Conservation (phyloP, 345 rosid genomes). For the Acer negundo region DNA sequence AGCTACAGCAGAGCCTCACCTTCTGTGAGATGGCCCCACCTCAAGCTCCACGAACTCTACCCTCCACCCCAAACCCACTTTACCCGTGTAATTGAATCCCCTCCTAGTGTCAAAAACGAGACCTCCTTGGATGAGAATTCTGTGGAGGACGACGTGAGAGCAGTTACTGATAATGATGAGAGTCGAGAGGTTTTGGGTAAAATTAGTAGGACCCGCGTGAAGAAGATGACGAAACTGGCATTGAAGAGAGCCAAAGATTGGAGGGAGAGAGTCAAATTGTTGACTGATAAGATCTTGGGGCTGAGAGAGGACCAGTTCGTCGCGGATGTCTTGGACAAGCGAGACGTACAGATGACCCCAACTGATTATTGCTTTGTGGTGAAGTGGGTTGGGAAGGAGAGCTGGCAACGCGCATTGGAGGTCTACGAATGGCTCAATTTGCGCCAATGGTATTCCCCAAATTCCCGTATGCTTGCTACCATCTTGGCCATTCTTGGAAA, state of each 20-base stretch:
- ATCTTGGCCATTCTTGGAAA: slow-evolving; percentile 82
- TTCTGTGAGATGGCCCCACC: slow-evolving; percentile 90
- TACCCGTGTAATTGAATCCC: background rate
- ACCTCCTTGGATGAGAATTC: slow-evolving; percentile 12
- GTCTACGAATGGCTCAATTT: slow-evolving; percentile 95
- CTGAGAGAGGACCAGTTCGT: slow-evolving; percentile 65
- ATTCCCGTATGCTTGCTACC: slow-evolving; percentile 82
- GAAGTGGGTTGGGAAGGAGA: slow-evolving; percentile 77
- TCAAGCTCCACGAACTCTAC: slow-evolving; percentile 48
- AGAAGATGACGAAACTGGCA: slow-evolving; percentile 85
- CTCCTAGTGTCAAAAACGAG: slow-evolving; percentile 20
- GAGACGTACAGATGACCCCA: slow-evolving; percentile 85
- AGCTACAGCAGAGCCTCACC: slow-evolving; percentile 89
- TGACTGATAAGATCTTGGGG: slow-evolving; percentile 63
- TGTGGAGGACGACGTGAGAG: slow-evolving; percentile 25
- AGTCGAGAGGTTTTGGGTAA: slow-evolving; percentile 45
- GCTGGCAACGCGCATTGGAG: slow-evolving; percentile 93
- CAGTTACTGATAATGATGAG: slow-evolving; percentile 27
- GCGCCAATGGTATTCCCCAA: slow-evolving; percentile 80
- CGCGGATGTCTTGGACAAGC: slow-evolving; percentile 74
- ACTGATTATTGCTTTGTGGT: slow-evolving; percentile 86
- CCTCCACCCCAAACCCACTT: slow-evolving; percentile 42
- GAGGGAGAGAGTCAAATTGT: slow-evolving; percentile 76
- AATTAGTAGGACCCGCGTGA: slow-evolving; percentile 56
- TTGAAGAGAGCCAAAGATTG: slow-evolving; percentile 84